Conservation (phyloP, 768 basidiomycete species). For the Xerocomus spinulosus region DNA sequence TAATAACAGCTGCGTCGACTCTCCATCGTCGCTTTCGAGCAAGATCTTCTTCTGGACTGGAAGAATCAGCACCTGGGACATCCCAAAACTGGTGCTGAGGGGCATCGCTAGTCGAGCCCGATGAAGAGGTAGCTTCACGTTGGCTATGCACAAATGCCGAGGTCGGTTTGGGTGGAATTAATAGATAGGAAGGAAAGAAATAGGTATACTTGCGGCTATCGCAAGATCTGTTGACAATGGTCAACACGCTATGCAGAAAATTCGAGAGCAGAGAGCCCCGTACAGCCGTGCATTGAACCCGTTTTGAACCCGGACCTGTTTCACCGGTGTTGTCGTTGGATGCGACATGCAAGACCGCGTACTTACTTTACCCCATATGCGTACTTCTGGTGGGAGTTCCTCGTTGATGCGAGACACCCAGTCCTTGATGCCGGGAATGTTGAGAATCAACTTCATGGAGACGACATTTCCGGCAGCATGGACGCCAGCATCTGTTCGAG, state of each 20-base stretch:
- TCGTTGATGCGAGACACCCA: constrained; percentile 74
- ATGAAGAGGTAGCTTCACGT: constrained; percentile 26
- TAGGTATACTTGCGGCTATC: constrained; percentile 98
- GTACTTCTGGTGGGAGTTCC: constrained; percentile 85
- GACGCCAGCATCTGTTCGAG: constrained; percentile 95
- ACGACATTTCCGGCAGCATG: constrained; percentile 95
- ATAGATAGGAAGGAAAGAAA: constrained; percentile 88
- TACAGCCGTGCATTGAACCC: constrained; percentile 79
- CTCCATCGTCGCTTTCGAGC: constrained; percentile 72
- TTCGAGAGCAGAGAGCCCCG: constrained; percentile 13
- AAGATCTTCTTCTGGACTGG: constrained; percentile 54
- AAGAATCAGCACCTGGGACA: constrained; percentile 29
- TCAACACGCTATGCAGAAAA: constrained; percentile 4
- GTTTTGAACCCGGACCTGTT: constrained; percentile 65
- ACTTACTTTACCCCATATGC: constrained; percentile 86
- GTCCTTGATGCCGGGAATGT: constrained; percentile 66
- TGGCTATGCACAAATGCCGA: constrained; percentile 53
- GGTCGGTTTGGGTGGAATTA: constrained; percentile 83
- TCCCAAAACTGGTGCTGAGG: constrained; percentile 62
- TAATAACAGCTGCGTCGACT: constrained; percentile 48
- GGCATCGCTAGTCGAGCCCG: constrained; percentile 11
- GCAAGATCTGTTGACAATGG: constrained; percentile 54
- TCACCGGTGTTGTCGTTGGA: not conserved
- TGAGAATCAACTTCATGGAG: constrained; percentile 82
- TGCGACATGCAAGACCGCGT: not conserved